Evolutionary conservation across 2,329 filamentous ascomycete species (phyloP), one percentile per base, ranked within the genome.

Genomic region (Apiospora saccharicola): DNA sequence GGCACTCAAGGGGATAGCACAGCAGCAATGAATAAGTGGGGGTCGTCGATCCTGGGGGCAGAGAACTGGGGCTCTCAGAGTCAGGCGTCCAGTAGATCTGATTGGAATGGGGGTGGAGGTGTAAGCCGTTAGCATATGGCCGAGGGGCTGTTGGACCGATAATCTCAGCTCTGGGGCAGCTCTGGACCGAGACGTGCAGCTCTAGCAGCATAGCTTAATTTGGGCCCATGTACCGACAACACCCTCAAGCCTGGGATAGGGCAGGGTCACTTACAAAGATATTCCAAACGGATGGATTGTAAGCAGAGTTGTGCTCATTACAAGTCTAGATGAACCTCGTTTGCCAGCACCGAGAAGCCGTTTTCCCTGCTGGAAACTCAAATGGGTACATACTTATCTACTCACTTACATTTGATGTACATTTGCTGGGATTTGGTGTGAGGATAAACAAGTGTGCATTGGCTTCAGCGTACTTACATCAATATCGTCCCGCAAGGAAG

Each of bases 171-270:
- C 57, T 64, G 57, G 30, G 41, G 37, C 57, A 64, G 57, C 53
- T 24, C 57, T 64, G 57, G 57, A 64, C 57, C 57, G 57, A 64
- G 57, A 64, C 57, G 57, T 64, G 57, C 57, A 64, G 57, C 57
- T 41, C 22, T 64, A 64, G 57, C 34, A 24, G 57, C 57, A 64
- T 64, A 64, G 57, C 57, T 64, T 64, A 64, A 41, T 64, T 64
- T 34, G 53, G 53, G 26, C 26, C 7, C 26, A 61, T 61, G 53
- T 37, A 61, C 30, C 19, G 53, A 37, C 53, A 61, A 37, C 30
- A 61, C 30, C 30, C 14, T 19, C 16, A 37, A 26, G 51, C 51
- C 26, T 19, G 24, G 51, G 26, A 14, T 34, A 61, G 34, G 30
- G 57, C 57, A 41, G 34, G 57, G 51, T 26, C 1, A 16, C 3